Base-by-base conservation (phyloP, 495 filamentous ascomycete genomes). In the Aspergillus olivimuriae region DNA sequence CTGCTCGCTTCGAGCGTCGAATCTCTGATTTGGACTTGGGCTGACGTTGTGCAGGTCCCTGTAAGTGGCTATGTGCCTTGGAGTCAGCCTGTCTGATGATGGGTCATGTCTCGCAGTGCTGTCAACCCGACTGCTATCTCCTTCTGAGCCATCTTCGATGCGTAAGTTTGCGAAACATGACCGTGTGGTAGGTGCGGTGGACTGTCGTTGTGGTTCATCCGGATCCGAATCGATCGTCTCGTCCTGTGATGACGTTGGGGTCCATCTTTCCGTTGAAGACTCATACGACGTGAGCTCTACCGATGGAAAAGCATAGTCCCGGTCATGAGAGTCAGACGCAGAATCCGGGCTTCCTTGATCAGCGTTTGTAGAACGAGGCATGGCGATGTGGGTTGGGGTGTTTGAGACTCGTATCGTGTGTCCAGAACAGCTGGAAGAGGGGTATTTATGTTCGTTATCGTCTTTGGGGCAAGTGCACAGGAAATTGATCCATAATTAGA, bases 1-100 rank as follows among this genome's bases (percentile, higher is more conserved):
- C 16, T 22, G 24, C 26, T 19, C 24, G 10, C 26, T 18, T 20
- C 39, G 34, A 2, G 14, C 12, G 15, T 28, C 11, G 11, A 6
- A 28, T 39, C 22, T 26, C 34, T 2, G 19, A n/a, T 35, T 20
- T 31, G 47, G 42, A 20, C 28, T 40, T 5, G 47, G 47, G 11
- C 36, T 50, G 17, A 36, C 47, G 30, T 50, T 50, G 37, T 41
- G 41, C n/a, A 50, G 36, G 16, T 45, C 19, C 20, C 41, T 26
- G 42, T 45, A 41, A 31, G 47, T 45, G 30, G 44, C 14, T 28
- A 23, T 31, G 32, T 26, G 36, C 11, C 9, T 31, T 3, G 33
- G 12, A 17, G 15, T 21, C 17, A 3, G 12, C 31, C 34, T 18
- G 19, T n/a, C 34, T 9, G n/a, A 16, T 36, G 5, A 5, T 28